Conservation (phyloP, 805 yeast genomes). For the Hemisphaericaspora nanyangensis region DNA sequence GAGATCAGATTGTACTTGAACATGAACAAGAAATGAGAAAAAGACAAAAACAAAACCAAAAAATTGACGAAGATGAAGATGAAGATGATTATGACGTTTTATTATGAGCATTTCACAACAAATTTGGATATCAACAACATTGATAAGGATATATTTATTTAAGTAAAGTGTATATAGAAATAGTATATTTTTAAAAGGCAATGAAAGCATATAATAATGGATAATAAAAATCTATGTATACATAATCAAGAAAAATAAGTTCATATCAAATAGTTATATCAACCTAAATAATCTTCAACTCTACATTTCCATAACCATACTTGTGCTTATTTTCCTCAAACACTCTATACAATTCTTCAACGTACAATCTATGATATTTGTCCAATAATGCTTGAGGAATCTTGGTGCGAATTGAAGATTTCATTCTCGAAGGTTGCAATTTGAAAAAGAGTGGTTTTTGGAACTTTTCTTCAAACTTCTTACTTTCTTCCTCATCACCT, state of each 20-base stretch:
- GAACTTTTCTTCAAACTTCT: background rate
- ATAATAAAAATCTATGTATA: no score
- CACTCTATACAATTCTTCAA: constrained; percentile 56
- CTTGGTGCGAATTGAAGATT: constrained; percentile 19
- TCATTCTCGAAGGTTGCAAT: constrained; percentile 10
- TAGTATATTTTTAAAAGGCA: no score
- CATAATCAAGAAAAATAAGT: no score
- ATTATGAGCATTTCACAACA: no score
- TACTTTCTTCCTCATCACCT: background rate
- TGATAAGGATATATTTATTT: no score
- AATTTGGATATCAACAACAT: no score
- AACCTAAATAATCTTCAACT: constrained; percentile 33
- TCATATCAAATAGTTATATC: no score
- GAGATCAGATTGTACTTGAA: constrained; percentile 10
- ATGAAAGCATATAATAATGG: no score
- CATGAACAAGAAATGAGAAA: background rate
- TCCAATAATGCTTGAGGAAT: constrained; percentile 47
- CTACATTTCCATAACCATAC: constrained; percentile 49
- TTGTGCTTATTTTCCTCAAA: constrained; percentile 63
- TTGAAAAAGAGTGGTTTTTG: constrained; percentile 23
- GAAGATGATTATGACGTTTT: background rate
- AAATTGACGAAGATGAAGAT: background rate
- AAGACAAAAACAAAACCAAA: no score
- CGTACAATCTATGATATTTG: constrained; percentile 68
- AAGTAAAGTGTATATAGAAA: no score